Evolutionary conservation across 176 grass and related monocot genomes (phyloP).

Genomic region (Musa acuminata): DNA sequence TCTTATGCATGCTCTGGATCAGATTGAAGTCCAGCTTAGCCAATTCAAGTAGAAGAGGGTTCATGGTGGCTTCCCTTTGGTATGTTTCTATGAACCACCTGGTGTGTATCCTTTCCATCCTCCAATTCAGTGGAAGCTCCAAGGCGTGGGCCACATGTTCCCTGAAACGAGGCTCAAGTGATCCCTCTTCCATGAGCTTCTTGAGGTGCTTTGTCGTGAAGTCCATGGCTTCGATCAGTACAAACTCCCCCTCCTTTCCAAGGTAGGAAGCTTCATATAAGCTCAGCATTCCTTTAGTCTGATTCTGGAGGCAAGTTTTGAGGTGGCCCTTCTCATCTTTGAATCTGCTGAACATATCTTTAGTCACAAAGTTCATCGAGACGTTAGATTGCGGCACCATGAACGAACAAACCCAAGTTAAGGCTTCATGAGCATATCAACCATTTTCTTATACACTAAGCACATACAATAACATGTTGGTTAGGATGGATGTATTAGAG

Average conservation of each 20-base stretch:
- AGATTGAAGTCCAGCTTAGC: conserved; percentile 30
- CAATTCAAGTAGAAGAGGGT: conserved; percentile 14
- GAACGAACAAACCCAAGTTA: no score
- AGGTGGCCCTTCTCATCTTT: neutral
- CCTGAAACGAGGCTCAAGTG: neutral
- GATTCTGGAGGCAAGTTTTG: neutral
- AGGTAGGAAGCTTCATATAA: conserved; percentile 25
- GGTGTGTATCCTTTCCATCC: conserved; percentile 13
- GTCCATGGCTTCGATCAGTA: conserved; percentile 14
- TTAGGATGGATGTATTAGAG: no score
- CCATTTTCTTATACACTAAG: no score
- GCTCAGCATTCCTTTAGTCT: conserved; percentile 9
- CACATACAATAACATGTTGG: no score
- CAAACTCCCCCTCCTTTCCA: conserved; percentile 16
- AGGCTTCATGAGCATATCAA: no score
- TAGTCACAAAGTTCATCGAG: no score
- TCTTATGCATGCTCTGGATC: conserved; percentile 12
- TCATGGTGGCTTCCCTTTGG: conserved; percentile 5
- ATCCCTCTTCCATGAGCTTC: neutral
- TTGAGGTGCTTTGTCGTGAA: conserved; percentile 21
- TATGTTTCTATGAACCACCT: conserved; percentile 24
- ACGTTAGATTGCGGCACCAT: no score
- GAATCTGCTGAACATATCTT: neutral
- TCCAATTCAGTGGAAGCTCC: conserved; percentile 29
- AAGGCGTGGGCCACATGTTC: conserved; percentile 19